A percentile compares a stretch with the other conserved stretches of the same genome.
Evolutionary conservation across 1,284 basidiomycete species (phyloP).

Genomic region (Microbotryomycetes sp.): DNA sequence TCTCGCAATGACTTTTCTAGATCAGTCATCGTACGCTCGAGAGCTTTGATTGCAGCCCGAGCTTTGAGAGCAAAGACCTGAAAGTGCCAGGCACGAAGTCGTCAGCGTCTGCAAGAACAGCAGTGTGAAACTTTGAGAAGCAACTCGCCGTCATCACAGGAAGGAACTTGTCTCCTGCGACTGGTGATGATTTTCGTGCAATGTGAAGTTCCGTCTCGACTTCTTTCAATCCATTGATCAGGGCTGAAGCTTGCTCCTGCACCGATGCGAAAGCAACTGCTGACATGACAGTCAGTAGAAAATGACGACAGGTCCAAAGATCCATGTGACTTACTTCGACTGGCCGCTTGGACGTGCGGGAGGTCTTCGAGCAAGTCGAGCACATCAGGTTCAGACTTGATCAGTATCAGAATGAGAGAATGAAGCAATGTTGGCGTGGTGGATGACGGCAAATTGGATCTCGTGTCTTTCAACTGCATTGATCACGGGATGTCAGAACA

Average conservation of each 20-base stretch:
- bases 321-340: slow-evolving; percentile 54
- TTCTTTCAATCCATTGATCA: slow-evolving; percentile 56
- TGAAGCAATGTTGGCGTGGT: slow-evolving; percentile 80
- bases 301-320: not conserved
- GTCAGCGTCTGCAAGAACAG: too few species aligned
- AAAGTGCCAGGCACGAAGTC: too few species aligned
- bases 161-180: slow-evolving; percentile 56
- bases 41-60: slow-evolving; percentile 53
- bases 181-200: not conserved
- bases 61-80: slow-evolving; percentile 57
- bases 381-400: slow-evolving; percentile 59
- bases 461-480: slow-evolving; percentile 69
- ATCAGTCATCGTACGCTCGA: slow-evolving; percentile 56
- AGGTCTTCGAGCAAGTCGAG: slow-evolving; percentile 73
- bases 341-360: slow-evolving; percentile 72
- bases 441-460: slow-evolving; percentile 56
- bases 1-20: slow-evolving; percentile 57
- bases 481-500: too few species aligned
- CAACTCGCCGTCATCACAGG: slow-evolving; percentile 50
- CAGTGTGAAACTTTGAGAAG: not conserved
- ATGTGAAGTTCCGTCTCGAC: slow-evolving; percentile 55
- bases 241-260: slow-evolving; percentile 53
- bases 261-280: slow-evolving; percentile 65
- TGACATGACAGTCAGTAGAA: not conserved
- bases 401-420: slow-evolving; percentile 69